Evolutionary conservation across 345 rosid genomes (phyloP).

Genomic region (Mercurialis annua): DNA sequence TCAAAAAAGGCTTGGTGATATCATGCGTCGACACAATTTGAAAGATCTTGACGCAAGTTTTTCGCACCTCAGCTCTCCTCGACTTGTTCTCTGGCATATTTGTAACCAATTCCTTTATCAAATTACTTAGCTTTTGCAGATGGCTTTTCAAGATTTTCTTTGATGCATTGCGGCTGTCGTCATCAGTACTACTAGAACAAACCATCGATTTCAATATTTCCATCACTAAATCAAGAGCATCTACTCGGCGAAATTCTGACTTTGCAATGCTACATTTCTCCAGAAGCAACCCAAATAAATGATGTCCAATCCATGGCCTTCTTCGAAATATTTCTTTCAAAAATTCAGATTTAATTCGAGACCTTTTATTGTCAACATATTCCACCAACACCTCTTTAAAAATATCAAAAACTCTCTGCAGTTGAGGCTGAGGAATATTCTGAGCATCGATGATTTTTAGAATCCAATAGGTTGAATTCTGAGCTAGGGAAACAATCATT

Average conservation of each 20-base stretch:
- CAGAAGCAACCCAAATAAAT: constrained; percentile 54
- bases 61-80: constrained; percentile 62
- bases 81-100: constrained; percentile 70
- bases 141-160: constrained; percentile 51
- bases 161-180: constrained; percentile 39
- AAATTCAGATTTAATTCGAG: constrained; percentile 70
- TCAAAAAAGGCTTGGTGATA: constrained; percentile 55
- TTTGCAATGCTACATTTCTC: constrained; percentile 58
- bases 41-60: constrained; percentile 57
- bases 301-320: constrained; percentile 66
- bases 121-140: constrained; percentile 43
- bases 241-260: constrained; percentile 72
- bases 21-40: constrained; percentile 47
- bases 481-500: constrained; percentile 63
- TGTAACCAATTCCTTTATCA: constrained; percentile 51
- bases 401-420: constrained; percentile 51
- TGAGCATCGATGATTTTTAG: constrained; percentile 71
- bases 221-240: constrained; percentile 68
- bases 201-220: constrained; percentile 57
- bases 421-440: constrained; percentile 48
- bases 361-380: constrained; percentile 70
- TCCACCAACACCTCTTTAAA: constrained; percentile 46
- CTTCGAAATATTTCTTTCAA: constrained; percentile 73
- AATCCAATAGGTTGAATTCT: constrained; percentile 75
- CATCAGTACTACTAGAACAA: constrained; percentile 33